Base-by-base conservation (phyloP, 257 asterid genomes). In the Nicotiana sylvestris region DNA sequence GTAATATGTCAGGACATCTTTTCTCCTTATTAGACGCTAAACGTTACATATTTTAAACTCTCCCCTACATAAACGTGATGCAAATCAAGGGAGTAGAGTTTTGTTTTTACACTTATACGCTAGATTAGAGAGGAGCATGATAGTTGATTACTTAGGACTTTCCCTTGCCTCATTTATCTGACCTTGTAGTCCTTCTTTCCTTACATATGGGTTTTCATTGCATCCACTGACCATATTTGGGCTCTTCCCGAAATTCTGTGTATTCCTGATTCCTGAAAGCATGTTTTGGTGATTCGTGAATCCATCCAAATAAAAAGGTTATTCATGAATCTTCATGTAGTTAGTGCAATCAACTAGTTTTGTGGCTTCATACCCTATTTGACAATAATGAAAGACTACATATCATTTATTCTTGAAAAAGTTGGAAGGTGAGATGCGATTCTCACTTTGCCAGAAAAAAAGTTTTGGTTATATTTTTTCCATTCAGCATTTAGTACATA, bases 251-350 rank as follows among this genome's bases (percentile, higher is more conserved):
- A 49, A 46, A 21, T 72, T 72, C 61, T 46, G 3, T 72, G 21
- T 25, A 72, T 72, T 72, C 78, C 37, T 70, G 61, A 72, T 72
- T 72, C 78, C 37, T 70, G 61, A 72, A 21, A 6, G 61, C 35
- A 10, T 9, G 21, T 12, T 72, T 72, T 72, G 78, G 3, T 70
- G 57, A 72, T 46, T 62, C 79, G 46, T 51, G 79, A 43, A 46
- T 56, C 46, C 60, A 21, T 72, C 61, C 79, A 1, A 72, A 46
- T 21, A 61, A 43, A 72, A 72, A 43, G 12, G 21, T 46, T 72
- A 6, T 6, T 46, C 39, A 21, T 25, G 79, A 72, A 58, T 43
- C 61, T 46, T 43, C 13, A 2, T 12, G 35, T 43, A 70, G 57
- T 43, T 43, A 6, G 21, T 39, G 78, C 58, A 43, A n/a, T 70